Conservation (phyloP, 2,329 filamentous ascomycete species). For the Penicillium sp. region DNA sequence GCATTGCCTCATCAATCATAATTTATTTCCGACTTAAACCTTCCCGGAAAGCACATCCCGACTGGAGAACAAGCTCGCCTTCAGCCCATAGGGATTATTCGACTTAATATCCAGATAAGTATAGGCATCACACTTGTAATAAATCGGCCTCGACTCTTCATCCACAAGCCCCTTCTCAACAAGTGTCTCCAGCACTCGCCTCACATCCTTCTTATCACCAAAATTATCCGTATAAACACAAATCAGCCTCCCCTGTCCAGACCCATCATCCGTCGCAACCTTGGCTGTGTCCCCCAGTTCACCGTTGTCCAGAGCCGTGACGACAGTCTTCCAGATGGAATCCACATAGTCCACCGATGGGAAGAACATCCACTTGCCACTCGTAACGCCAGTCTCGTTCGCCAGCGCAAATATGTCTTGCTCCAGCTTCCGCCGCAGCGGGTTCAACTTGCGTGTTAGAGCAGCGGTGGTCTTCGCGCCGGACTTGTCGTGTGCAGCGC, state of each 20-base stretch:
- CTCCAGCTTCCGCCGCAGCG: constrained; percentile 48
- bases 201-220: constrained; percentile 66
- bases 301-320: constrained; percentile 65
- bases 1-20: constrained; percentile 3
- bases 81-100: constrained; percentile 64
- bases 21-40: constrained; percentile 10
- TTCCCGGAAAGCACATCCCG: constrained; percentile 38
- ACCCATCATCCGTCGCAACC: constrained; percentile 59
- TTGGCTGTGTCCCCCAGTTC: constrained; percentile 74
- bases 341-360: constrained; percentile 25
- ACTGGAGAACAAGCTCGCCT: constrained; percentile 51
- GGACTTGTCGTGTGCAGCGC: constrained; percentile 50
- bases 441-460: constrained; percentile 41
- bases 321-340: constrained; percentile 60
- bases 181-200: constrained; percentile 65
- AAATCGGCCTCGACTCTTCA: constrained; percentile 54
- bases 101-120: constrained; percentile 65
- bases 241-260: constrained; percentile 58
- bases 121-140: constrained; percentile 77
- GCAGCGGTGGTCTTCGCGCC: constrained; percentile 35
- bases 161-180: constrained; percentile 62
- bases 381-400: constrained; percentile 56
- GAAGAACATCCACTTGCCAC: constrained; percentile 60
- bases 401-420: constrained; percentile 64
- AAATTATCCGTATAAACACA: constrained; percentile 81